Evolutionary conservation across 768 basidiomycete species (phyloP), one percentile per base, ranked within the genome.

Genomic region (Boletus subparvulus): DNA sequence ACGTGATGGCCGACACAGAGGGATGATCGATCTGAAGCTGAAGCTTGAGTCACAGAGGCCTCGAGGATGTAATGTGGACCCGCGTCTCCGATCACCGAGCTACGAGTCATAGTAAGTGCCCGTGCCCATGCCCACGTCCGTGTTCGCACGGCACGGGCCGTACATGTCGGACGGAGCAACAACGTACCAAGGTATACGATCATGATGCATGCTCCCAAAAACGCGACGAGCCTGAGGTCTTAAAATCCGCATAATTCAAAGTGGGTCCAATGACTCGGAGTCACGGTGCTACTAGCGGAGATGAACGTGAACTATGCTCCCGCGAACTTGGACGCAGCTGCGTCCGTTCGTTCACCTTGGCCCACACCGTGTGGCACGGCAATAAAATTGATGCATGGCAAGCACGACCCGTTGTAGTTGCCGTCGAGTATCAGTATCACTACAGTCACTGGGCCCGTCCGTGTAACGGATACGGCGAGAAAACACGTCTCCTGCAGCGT

Each of bases 221-320:
- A 28, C 37, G 9, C 10, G 17, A 52, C 16, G 39, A 30, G 13
- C 17, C 1, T 6, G 19, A 39, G 10, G 8, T 17, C 17, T 40
- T 12, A 21, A 30, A n/a, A 44, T 32, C 21, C 21, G 26, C 24
- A 8, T n/a, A 13, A 19, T n/a, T 17, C 8, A 19, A 14, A 24
- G 43, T 37, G 26, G 52, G 17, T 16, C 21, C 11, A 9, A 28
- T 47, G 37, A 32, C 28, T 26, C 12, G 21, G 40, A 24, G 26
- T 57, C 46, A 19, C 26, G 21, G 11, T 1, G 30, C 10, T n/a
- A 26, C 47, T 33, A 26, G 56, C 61, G 61, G 61, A 61, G 40
- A 61, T 61, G 61, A 63, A 53, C 50, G 51, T 61, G 61, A 39
- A 37, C 37, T 1, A 13, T 11, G n/a, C 19, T 28, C 12, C 49